A percentile compares a stretch with the other conserved stretches of the same genome.
Conservation (phyloP, 306 rosid species). For the Cucurbita pepo region DNA sequence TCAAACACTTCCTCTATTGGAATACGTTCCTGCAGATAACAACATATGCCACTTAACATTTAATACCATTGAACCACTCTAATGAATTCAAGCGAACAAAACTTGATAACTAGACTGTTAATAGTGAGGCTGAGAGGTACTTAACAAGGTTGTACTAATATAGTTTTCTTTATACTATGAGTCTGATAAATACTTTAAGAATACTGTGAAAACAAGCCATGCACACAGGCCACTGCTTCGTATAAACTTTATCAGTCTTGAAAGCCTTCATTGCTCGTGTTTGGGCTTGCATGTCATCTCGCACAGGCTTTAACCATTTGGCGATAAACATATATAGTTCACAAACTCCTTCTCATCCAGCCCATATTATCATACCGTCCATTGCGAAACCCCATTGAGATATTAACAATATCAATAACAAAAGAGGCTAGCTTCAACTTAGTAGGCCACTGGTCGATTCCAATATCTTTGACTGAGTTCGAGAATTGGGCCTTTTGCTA, state of each 20-base stretch:
- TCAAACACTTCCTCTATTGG: constrained; percentile 95
- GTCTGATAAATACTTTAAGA: background rate
- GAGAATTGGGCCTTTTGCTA: background rate
- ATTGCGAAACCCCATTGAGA: background rate
- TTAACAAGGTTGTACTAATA: background rate
- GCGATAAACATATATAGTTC: background rate
- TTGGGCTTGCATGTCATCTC: background rate
- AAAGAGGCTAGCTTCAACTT: background rate
- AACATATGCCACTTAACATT: background rate
- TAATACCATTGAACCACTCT: background rate
- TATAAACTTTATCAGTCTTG: background rate
- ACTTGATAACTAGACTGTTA: background rate
- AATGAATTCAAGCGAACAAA: background rate
- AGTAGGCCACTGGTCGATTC: background rate
- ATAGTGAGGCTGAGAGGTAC: background rate
- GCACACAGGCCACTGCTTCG: background rate
- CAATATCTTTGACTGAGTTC: background rate
- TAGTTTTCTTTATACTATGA: background rate
- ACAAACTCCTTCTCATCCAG: background rate
- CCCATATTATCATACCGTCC: background rate
- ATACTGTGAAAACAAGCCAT: background rate
- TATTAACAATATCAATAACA: background rate
- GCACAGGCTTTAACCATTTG: background rate
- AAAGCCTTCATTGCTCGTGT: background rate
- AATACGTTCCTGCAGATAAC: constrained; percentile 51